These are phyloP conservation scores for rapeseed (Brassica napus) DNA, from an alignment of 345 rosid genomes.

Conservation along the genomic window DNA sequence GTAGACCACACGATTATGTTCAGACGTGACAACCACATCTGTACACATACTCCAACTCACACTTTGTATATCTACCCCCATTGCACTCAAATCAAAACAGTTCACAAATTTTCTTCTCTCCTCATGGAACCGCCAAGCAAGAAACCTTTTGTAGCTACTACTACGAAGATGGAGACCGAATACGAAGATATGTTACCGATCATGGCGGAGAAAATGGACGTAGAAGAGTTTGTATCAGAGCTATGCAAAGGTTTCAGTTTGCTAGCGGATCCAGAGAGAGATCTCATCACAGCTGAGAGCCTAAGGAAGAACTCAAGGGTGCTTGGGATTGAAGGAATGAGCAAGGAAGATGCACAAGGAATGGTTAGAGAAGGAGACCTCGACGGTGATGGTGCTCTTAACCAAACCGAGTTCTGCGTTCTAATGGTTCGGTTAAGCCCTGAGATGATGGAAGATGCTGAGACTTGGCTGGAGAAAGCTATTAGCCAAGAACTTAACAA, in stretches of 20 bases:
- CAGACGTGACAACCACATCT: conserved; percentile 30
- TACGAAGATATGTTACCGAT: conserved; percentile 74
- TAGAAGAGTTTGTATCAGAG: conserved; percentile 71
- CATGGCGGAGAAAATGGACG: conserved; percentile 90
- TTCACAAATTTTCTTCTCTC: neutral
- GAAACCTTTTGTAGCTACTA: neutral
- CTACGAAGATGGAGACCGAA: conserved; percentile 21
- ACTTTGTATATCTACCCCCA: conserved; percentile 2
- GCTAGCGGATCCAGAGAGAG: conserved; percentile 58
- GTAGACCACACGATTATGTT: conserved; percentile 26
- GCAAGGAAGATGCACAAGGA: conserved; percentile 58
- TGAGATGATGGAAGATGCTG: conserved; percentile 73
- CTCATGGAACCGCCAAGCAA: conserved; percentile 30
- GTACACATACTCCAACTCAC: conserved; percentile 21
- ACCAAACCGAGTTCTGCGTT: conserved; percentile 74
- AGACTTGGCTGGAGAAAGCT: conserved; percentile 73
- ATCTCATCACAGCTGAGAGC: conserved; percentile 64
- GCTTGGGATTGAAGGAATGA: conserved; percentile 80
- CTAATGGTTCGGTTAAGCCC: conserved; percentile 92
- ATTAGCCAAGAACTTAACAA: conserved; percentile 50
- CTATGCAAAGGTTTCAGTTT: conserved; percentile 75
- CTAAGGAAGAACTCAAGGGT: conserved; percentile 62
- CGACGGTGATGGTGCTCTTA: conserved; percentile 78
- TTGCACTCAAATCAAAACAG: neutral
- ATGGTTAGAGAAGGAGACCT: conserved; percentile 90